These are phyloP conservation scores for Xylaria digitata DNA, from an alignment of 2,329 filamentous ascomycete species.

Conservation along the genomic window DNA sequence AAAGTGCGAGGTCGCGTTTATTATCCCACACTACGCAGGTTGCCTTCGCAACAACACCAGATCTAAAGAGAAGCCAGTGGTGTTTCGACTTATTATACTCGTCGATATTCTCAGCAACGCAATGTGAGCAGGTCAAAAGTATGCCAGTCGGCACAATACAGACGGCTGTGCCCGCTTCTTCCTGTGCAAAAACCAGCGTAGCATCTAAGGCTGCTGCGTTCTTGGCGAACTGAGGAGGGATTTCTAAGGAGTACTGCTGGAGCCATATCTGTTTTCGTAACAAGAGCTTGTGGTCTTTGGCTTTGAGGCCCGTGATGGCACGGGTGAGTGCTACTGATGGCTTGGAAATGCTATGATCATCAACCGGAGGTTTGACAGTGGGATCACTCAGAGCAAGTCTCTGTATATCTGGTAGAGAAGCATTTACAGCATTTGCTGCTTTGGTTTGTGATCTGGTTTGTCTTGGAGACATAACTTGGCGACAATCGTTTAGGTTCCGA, in stretches of 20 bases:
- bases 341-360: slow-evolving; percentile 1
- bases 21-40: slow-evolving; percentile 3
- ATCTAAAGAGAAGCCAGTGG: slow-evolving; percentile 13
- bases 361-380: neutral
- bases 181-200: slow-evolving; percentile 21
- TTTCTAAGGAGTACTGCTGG: slow-evolving; percentile 5
- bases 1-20: slow-evolving; percentile 10
- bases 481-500: no score
- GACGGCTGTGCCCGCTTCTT: slow-evolving; percentile 23
- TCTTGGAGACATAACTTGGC: slow-evolving; percentile 15
- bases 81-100: neutral
- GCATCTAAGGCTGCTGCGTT: slow-evolving; percentile 7
- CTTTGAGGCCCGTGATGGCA: slow-evolving; percentile 13
- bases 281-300: slow-evolving; percentile 12
- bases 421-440: neutral
- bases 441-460: slow-evolving; percentile 21
- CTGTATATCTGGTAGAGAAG: neutral
- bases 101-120: slow-evolving; percentile 16
- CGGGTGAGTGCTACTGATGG: slow-evolving; percentile 1
- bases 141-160: slow-evolving; percentile 18
- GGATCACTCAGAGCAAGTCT: neutral
- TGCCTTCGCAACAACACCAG: slow-evolving; percentile 5
- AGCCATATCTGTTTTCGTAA: slow-evolving; percentile 23
- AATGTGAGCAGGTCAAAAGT: slow-evolving; percentile 23
- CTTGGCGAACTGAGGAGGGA: slow-evolving; percentile 8